Base-by-base conservation (phyloP, 148 eudicot species). In the Silene conica region DNA sequence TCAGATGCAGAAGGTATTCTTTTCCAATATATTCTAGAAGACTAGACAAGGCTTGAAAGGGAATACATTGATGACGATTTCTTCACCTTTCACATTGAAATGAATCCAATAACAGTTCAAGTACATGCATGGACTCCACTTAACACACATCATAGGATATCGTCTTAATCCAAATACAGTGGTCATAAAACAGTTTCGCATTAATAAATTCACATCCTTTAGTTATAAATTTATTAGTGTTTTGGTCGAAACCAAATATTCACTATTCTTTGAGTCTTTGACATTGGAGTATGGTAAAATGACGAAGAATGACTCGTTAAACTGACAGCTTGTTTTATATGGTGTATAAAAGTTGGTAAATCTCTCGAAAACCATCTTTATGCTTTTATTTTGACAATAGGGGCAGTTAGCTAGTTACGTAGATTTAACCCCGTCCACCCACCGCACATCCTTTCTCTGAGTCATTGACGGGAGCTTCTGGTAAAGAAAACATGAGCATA, bases 41-140 rank as follows among this genome's bases (percentile, higher is more conserved):
- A 55, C 38, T 28, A 31, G 46, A 63, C 18, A 28, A 22, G 43
- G 70, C 14, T 21, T 41, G 15, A 67, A 66, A 64, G 62, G 55
- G 45, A 56, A 15, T 7, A 23, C 26, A 11, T 9, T 57, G 67
- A 64, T 23, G 22, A 31, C 19, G 38, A 38, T 41, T 20, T 15
- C 59, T 25, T 19, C 55, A 14, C 62, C 73, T 67, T n/a, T 20
- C 70, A 67, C 70, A 41, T 46, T 46, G 2, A 12, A 31, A 71
- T 71, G 14, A 31, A 55, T 71, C 63, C 45, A 57, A 71, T 57
- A 28, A 19, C 22, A 56, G 45, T 26, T 57, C 25, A 71, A 57
- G 38, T 50, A 54, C 61, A 70, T 70, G 73, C 73, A 54, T 70
- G 59, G 31, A 52, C 16, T 25, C 19, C 41, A 63, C 41, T 12